Conservation (phyloP, 2,329 filamentous ascomycete genomes). For the Pseudocercospora vitis region DNA sequence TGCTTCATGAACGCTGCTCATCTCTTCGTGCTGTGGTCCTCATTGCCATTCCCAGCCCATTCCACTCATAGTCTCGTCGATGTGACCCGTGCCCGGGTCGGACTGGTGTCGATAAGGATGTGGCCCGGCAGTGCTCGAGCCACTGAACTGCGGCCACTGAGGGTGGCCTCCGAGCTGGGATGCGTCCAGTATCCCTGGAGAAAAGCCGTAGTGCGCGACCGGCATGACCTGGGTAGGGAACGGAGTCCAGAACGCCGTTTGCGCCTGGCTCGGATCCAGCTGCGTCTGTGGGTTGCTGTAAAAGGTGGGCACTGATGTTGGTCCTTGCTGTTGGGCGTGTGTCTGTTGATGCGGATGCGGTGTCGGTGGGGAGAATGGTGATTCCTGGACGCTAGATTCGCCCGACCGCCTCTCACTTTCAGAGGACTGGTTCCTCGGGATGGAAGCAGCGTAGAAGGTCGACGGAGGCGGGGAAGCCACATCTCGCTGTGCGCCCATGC, state of each 20-base stretch:
- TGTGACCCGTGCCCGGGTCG: constrained; percentile 17
- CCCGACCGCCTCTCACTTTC: constrained; percentile 27
- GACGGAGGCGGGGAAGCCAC: constrained; percentile 28
- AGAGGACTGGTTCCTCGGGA: constrained; percentile 30
- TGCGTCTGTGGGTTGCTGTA: constrained; percentile 29
- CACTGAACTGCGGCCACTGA: constrained; percentile 13
- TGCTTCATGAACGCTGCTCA: not conserved
- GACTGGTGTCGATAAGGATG: constrained; percentile 13
- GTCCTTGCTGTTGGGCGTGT: constrained; percentile 14
- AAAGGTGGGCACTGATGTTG: constrained; percentile 31
- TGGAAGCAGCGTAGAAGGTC: constrained; percentile 36
- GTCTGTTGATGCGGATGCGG: constrained; percentile 12
- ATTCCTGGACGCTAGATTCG: constrained; percentile 24
- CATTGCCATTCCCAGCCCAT: constrained; percentile 24
- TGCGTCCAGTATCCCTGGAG: constrained; percentile 22
- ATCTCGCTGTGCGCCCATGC: constrained; percentile 19
- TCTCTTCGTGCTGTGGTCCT: constrained; percentile 13
- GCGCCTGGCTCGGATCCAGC: constrained; percentile 25
- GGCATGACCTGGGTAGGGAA: constrained; percentile 44
- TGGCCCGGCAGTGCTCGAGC: constrained; percentile 1
- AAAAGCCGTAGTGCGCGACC: constrained; percentile 21
- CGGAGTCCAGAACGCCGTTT: constrained; percentile 42
- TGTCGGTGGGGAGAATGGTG: constrained; percentile 28
- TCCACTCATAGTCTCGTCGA: constrained; percentile 26
- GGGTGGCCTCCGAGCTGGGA: constrained; percentile 20